These are phyloP conservation scores for Jatropha podagrica DNA, from an alignment of 441 rosid species.

Conservation along the genomic window DNA sequence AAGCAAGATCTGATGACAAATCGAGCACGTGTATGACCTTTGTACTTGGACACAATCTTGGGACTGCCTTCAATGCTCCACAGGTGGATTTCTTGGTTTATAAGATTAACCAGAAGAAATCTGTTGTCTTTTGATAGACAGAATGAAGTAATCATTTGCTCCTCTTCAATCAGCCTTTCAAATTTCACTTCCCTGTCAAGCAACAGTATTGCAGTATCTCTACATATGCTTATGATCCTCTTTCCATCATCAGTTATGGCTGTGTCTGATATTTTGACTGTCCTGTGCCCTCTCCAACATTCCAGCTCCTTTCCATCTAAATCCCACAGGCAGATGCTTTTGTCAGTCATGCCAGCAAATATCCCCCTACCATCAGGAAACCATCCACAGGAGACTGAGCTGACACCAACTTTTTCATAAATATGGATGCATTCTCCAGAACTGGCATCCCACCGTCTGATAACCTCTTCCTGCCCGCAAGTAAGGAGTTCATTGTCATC, in stretches of 20 bases:
- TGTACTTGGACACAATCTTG: constrained; percentile 49
- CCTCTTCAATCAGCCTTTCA: constrained; percentile 52
- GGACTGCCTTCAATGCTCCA: constrained; percentile 57
- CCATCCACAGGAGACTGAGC: constrained; percentile 67
- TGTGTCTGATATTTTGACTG: constrained; percentile 53
- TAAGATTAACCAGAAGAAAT: constrained; percentile 62
- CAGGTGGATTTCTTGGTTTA: constrained; percentile 64
- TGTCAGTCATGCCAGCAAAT: constrained; percentile 51
- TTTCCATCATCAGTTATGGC: constrained; percentile 64
- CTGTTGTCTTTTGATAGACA: constrained; percentile 58
- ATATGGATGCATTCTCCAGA: constrained; percentile 57
- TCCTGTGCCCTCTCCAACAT: constrained; percentile 56
- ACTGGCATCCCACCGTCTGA: constrained; percentile 59
- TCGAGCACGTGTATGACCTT: constrained; percentile 56
- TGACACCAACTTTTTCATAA: constrained; percentile 50
- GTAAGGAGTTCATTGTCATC: constrained; percentile 60
- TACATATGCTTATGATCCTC: constrained; percentile 54
- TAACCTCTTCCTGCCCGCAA: constrained; percentile 58
- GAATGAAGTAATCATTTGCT: constrained; percentile 62
- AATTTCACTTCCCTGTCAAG: constrained; percentile 48
- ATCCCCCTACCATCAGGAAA: constrained; percentile 51
- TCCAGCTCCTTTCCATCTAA: constrained; percentile 55
- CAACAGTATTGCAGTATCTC: constrained; percentile 47
- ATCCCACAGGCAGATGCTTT: constrained; percentile 59
- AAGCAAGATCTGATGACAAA: constrained; percentile 69